These are phyloP conservation scores for Talaromyces trachyspermus DNA, from an alignment of 495 filamentous ascomycete genomes.

Conservation along the genomic window DNA sequence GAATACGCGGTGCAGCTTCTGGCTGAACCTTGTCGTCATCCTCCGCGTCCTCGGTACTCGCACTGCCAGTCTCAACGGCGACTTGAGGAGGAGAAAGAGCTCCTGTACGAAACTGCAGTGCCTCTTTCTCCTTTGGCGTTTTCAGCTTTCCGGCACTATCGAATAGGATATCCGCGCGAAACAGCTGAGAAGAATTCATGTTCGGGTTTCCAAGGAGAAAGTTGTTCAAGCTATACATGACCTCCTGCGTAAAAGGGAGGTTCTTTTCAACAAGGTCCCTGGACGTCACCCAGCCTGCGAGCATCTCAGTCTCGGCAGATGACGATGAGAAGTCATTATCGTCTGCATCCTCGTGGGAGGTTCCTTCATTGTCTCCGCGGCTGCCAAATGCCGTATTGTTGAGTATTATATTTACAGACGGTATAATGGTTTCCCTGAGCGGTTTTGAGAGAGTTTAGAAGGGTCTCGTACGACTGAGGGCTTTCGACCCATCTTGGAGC, in stretches of 20 bases:
- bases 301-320: no score
- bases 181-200: constrained; percentile 72
- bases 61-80: constrained; percentile 3
- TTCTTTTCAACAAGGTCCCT: constrained; percentile 20
- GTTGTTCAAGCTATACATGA: constrained; percentile 57
- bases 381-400: background rate
- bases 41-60: no score
- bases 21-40: no score
- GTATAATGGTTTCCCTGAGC: background rate
- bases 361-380: background rate
- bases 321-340: background rate
- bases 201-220: constrained; percentile 81
- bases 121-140: constrained; percentile 23
- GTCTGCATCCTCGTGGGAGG: background rate
- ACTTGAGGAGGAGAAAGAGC: background rate
- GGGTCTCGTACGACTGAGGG: no score
- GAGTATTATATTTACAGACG: background rate
- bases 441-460: no score
- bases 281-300: constrained; percentile 31
- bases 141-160: constrained; percentile 35
- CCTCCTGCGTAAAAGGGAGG: constrained; percentile 44
- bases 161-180: constrained; percentile 77
- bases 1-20: constrained; percentile 30
- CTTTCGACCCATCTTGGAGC: no score
- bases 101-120: background rate